Evolutionary conservation across 2,329 filamentous ascomycete genomes (phyloP), one percentile per base, ranked within the genome.

Genomic region (Ceratocystis alfenasii): DNA sequence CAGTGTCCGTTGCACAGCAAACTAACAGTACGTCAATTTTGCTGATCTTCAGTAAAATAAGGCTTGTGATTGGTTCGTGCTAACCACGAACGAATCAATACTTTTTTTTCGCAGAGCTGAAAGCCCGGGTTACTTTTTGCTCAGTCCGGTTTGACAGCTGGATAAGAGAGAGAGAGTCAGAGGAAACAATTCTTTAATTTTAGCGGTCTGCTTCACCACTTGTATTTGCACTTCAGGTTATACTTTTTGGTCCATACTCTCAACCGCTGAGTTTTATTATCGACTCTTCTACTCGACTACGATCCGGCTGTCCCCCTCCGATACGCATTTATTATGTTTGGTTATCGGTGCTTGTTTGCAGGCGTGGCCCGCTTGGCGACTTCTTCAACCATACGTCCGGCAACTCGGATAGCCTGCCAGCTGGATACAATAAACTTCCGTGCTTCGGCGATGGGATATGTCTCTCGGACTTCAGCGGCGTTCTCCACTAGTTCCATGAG

Each of bases 401-500:
- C 62, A 2, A 36, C 25, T 41, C 12, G 8, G n/a, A 68, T 75
- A 75, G 71, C 28, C 25, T 41, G 2, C 17, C 48, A 41, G 15
- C 55, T 53, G 8, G 28, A 4, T 10, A 15, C 20, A 12, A 57
- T 33, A 22, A 60, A 15, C 7, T 30, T 60, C 28, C 66, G 62
- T 59, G 22, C 45, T 17, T 63, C 36, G 33, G 25, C 55, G 15
- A 59, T 59, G n/a, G 10, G 6, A 59, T 41, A 44, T 20, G 15
- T 48, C 3, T 20, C 41, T n/a, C 28, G 45, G 10, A 17, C 46
- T 17, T 15, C 62, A n/a, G 30, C 66, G 2, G 57, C 62, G 6
- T 94, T 96, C 74, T 88, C 87, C 53, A 83, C 81, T 10, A 86
- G 87, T 3, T 73, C 82, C 10, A 72, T 78, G 66, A 75, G 77